Evolutionary conservation across 129 eudicot genomes (phyloP).

Genomic region (Daucus carota): DNA sequence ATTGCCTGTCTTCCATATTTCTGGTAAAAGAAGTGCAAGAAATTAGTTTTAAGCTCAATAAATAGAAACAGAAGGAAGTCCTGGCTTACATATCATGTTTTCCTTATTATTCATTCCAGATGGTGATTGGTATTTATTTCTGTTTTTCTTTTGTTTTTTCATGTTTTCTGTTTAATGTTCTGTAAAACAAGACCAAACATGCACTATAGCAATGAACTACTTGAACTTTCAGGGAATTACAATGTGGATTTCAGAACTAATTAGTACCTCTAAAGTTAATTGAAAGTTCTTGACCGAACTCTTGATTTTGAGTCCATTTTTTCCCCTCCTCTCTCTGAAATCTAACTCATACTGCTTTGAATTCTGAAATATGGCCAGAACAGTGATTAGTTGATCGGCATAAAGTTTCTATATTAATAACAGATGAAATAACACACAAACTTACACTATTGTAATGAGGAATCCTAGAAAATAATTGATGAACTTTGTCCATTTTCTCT

Average conservation of each 20-base stretch:
- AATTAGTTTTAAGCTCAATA: background rate
- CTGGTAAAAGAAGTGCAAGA: slow-evolving; percentile 22
- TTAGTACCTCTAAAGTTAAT: slow-evolving; percentile 69
- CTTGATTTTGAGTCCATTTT: slow-evolving; percentile 61
- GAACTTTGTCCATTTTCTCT: slow-evolving; percentile 56
- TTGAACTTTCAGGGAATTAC: background rate
- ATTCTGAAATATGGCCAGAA: slow-evolving; percentile 25
- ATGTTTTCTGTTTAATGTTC: too few relatives aligned
- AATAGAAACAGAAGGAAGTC: background rate
- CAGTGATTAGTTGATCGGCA: background rate
- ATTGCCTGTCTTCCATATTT: slow-evolving; percentile 78
- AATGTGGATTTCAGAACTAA: background rate
- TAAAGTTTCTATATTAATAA: background rate
- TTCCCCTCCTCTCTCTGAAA: slow-evolving; percentile 71
- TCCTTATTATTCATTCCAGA: too few relatives aligned
- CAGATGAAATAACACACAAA: background rate
- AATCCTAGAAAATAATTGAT: slow-evolving; percentile 65
- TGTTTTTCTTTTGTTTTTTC: too few relatives aligned
- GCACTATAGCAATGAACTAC: background rate
- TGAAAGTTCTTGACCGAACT: slow-evolving; percentile 93
- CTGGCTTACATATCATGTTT: too few relatives aligned
- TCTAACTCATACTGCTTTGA: slow-evolving; percentile 81
- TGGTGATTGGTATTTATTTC: too few relatives aligned
- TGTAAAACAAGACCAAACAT: too few relatives aligned
- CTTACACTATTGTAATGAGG: slow-evolving; percentile 72